Conservation (phyloP, 2,329 filamentous ascomycete genomes). For the Elsinoe ampelina region DNA sequence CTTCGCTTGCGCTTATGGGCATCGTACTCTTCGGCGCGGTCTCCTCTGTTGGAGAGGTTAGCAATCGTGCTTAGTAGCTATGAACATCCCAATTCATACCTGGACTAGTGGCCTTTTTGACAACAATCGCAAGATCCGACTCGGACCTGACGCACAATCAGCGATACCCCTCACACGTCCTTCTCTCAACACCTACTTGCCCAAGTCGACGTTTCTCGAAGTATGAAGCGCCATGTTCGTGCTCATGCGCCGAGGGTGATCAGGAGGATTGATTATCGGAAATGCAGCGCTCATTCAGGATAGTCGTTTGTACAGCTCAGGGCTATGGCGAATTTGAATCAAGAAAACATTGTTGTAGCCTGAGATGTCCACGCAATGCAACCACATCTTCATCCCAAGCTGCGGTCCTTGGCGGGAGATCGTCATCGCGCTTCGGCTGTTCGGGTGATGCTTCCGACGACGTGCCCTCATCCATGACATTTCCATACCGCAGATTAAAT, state of each 20-base stretch:
- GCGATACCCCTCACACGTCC: slow-evolving; percentile 28
- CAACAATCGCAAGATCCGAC: slow-evolving; percentile 55
- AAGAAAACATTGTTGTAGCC: slow-evolving; percentile 4
- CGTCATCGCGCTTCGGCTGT: neutral
- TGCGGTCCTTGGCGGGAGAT: neutral
- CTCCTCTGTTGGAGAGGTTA: slow-evolving; percentile 41
- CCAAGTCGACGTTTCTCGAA: slow-evolving; percentile 51
- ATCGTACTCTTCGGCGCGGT: slow-evolving; percentile 55
- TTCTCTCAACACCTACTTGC: slow-evolving; percentile 40
- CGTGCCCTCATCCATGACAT: too few relatives aligned
- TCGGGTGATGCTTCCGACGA: neutral
- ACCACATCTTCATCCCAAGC: slow-evolving; percentile 6
- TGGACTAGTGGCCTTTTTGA: slow-evolving; percentile 58
- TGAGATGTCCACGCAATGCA: slow-evolving; percentile 12
- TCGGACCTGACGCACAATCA: slow-evolving; percentile 41
- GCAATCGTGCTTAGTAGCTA: slow-evolving; percentile 16
- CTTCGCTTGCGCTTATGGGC: neutral
- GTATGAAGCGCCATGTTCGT: slow-evolving; percentile 28
- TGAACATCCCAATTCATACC: slow-evolving; percentile 32
- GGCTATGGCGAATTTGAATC: neutral
- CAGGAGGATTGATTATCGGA: neutral
- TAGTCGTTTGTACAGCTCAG: neutral
- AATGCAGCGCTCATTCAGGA: neutral
- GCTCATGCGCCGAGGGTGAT: slow-evolving; percentile 4
- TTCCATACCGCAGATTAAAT: too few relatives aligned